Conservation (phyloP, 306 rosid genomes). For the Gastrolobium villosum region DNA sequence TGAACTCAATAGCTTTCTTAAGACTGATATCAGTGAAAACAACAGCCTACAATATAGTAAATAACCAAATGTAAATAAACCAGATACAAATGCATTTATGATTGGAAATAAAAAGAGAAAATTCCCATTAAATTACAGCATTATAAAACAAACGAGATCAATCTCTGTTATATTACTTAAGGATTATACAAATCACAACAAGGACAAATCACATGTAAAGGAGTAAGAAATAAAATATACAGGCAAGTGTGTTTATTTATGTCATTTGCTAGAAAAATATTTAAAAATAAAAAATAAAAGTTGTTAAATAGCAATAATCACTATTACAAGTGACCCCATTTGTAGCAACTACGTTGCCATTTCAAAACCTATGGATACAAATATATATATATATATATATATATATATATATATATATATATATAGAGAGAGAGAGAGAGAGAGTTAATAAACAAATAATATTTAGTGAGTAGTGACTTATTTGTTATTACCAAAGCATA, state of each 20-base stretch:
- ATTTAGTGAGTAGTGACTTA: background rate
- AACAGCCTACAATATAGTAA: slow-evolving; percentile 73
- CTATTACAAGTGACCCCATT: slow-evolving; percentile 5
- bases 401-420: background rate
- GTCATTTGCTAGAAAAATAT: background rate
- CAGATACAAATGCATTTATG: background rate
- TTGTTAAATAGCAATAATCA: background rate
- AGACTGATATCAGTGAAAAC: slow-evolving; percentile 77
- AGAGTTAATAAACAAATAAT: background rate
- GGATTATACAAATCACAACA: slow-evolving; percentile 8
- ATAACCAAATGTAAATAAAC: slow-evolving; percentile 3
- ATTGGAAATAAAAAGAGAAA: background rate
- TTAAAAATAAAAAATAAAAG: background rate
- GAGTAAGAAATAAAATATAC: background rate
- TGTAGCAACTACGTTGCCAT: background rate
- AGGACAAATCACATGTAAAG: background rate
- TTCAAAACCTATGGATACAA: slow-evolving; percentile 1
- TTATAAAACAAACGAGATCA: background rate
- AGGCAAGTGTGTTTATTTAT: background rate
- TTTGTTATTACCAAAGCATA: background rate
- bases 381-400: background rate
- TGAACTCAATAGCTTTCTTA: slow-evolving; percentile 76
- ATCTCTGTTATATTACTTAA: slow-evolving; percentile 1
- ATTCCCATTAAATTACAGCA: background rate
- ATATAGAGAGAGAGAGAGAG: too few species aligned